Percentiles rank a stretch among this genome's conserved stretches.
These are phyloP conservation scores for Mimosa bimucronata DNA, from an alignment of 306 rosid genomes.

Conservation along the genomic window DNA sequence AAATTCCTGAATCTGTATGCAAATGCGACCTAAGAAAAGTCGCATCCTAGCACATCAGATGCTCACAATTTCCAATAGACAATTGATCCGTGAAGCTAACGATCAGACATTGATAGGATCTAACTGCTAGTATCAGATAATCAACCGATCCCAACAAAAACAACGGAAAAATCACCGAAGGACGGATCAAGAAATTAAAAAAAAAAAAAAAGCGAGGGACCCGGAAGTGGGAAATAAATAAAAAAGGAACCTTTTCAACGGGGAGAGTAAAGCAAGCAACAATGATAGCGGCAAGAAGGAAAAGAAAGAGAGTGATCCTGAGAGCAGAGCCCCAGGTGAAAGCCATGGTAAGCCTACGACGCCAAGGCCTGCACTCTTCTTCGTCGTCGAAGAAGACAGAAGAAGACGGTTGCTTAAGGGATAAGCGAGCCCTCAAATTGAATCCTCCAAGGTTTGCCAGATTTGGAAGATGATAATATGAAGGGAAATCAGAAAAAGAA, in stretches of 20 bases:
- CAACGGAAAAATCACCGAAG: background rate
- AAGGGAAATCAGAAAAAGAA: no score
- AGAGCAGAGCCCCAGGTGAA: constrained; percentile 69
- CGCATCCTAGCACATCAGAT: background rate
- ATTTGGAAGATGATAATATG: constrained; percentile 35
- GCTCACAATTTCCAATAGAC: no score
- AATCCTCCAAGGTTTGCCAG: constrained; percentile 80
- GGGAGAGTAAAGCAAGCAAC: constrained; percentile 85
- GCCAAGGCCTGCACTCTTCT: constrained; percentile 79
- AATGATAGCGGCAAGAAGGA: constrained; percentile 65
- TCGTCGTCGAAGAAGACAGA: constrained; percentile 54
- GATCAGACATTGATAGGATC: background rate
- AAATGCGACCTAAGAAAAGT: background rate
- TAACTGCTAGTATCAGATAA: background rate
- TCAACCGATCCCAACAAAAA: background rate
- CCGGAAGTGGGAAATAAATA: no score
- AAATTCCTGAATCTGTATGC: background rate
- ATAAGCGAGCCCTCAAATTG: constrained; percentile 78
- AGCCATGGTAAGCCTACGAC: constrained; percentile 69
- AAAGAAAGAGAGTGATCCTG: constrained; percentile 67
- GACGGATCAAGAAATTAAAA: background rate
- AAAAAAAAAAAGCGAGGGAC: no score
- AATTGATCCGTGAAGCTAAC: background rate
- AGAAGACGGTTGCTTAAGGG: constrained; percentile 61
- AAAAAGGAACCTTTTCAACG: constrained; percentile 63